Evolutionary conservation across 2,329 filamentous ascomycete species (phyloP).

Genomic region (Sclerotinia glacialis): DNA sequence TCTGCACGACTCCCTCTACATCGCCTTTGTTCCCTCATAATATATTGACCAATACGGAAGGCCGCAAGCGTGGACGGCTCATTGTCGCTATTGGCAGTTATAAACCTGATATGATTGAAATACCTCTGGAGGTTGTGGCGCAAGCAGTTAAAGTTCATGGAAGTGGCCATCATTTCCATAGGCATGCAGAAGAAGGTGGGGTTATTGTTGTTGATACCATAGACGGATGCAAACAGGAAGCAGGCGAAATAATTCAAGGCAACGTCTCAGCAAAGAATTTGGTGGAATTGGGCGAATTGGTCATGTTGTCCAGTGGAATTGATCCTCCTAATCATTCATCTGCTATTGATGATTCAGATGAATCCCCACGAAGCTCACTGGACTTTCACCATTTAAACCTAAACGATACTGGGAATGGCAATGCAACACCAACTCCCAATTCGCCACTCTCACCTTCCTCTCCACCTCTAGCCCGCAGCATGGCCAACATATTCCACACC

Average conservation of each 20-base stretch:
- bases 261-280: constrained; percentile 70
- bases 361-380: constrained; percentile 14
- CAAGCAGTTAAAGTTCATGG: constrained; percentile 58
- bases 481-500: constrained; percentile 4
- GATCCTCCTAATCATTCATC: constrained; percentile 21
- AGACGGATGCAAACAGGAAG: constrained; percentile 69
- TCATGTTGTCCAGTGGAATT: constrained; percentile 51
- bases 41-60: constrained; percentile 70
- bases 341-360: constrained; percentile 25
- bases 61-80: constrained; percentile 66
- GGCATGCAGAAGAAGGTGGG: constrained; percentile 60
- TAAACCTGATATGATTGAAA: constrained; percentile 73
- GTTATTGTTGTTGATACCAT: constrained; percentile 73
- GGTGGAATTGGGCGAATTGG: constrained; percentile 82
- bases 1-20: constrained; percentile 79
- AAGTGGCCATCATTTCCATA: constrained; percentile 61
- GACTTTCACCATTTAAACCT: background rate
- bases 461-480: constrained; percentile 3
- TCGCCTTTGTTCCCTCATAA: constrained; percentile 71
- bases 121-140: constrained; percentile 72
- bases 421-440: constrained; percentile 3
- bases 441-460: background rate
- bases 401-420: background rate
- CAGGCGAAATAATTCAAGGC: constrained; percentile 82
- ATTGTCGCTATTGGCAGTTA: constrained; percentile 71